These are phyloP conservation scores for Pythium folliculosum DNA, from an alignment of 352 stramenopile species.

Conservation along the genomic window DNA sequence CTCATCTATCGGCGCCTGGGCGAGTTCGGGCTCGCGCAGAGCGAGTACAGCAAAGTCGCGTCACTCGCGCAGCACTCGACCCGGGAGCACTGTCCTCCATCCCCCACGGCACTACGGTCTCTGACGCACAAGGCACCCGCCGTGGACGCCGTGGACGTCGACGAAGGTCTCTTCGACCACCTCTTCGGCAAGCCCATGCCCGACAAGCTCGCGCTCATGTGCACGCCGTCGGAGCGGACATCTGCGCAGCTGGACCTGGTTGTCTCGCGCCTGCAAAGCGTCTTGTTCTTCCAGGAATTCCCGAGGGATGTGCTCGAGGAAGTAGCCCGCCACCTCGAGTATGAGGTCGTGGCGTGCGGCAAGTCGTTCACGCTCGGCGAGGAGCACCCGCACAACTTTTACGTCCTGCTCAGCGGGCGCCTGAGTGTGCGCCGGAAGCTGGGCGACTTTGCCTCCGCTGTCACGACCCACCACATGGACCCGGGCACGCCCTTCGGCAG, in stretches of 20 bases:
- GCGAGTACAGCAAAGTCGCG: constrained; percentile 31
- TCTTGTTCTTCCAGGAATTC: constrained; percentile 76
- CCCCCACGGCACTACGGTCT: constrained; percentile 7
- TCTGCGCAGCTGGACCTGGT: constrained; percentile 46
- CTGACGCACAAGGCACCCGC: not conserved
- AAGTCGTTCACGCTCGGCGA: constrained; percentile 61
- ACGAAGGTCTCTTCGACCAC: constrained; percentile 66
- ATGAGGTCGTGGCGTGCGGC: constrained; percentile 65
- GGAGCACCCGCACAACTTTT: constrained; percentile 67
- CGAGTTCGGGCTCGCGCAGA: constrained; percentile 32
- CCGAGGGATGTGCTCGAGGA: constrained; percentile 38
- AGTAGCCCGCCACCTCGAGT: constrained; percentile 58
- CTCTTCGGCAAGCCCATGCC: constrained; percentile 67
- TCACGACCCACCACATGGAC: constrained; percentile 72
- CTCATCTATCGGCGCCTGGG: constrained; percentile 33
- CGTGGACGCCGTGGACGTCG: constrained; percentile 22
- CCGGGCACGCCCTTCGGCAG: constrained; percentile 60
- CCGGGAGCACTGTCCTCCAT: not conserved
- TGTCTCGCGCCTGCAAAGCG: constrained; percentile 50
- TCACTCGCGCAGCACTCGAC: not conserved
- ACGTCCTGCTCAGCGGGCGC: constrained; percentile 55
- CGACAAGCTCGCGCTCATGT: constrained; percentile 65
- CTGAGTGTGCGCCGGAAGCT: constrained; percentile 62
- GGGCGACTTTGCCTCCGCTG: constrained; percentile 54
- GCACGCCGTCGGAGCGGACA: constrained; percentile 40